Evolutionary conservation across 345 rosid genomes (phyloP), one percentile per base, ranked within the genome.

Genomic region (Pugionium cornutum): DNA sequence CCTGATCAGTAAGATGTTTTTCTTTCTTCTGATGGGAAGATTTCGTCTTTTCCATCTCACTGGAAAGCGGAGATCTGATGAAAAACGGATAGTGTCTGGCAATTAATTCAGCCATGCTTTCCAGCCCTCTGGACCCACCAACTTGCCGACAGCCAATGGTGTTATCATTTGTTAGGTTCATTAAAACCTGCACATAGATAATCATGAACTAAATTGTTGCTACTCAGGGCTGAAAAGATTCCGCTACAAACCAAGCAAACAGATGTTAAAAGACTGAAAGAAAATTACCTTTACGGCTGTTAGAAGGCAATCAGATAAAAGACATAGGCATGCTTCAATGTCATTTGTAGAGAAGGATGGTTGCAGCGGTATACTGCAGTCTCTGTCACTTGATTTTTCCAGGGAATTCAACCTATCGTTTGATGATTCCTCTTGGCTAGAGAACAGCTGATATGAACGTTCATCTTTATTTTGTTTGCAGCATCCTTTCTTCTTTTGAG

Each of bases 81-180:
- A 89, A 95, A 46, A 81, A 78, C 40, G 97, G 94, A 77, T 84
- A 95, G 78, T 95, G 97, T 36, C 74, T 65, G 61, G 84, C 98
- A 72, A 91, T 91, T 77, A 95, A 67, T 43, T 81, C 79, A 56
- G 88, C 77, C 94, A 95, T 81, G 57, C 87, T 79, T 85, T 95
- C 99, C 52, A 95, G 78, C 46, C 91, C 99, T 72, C 86, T 86
- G 71, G 82, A 91, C 27, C 80, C 77, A 76, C 89, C 98, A 75
- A 95, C 82, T 87, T 91, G 97, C 69, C 63, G 84, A 81, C 99
- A 95, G 50, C 97, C 99, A 30, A 80, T 53, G 58, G 87, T 81
- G 55, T 95, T 91, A 52, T 91, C 99, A 79, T 95, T 95, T 36
- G 99, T 89, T 73, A 89, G 79, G 77, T 95, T 95, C 95, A 95